phyloP scores from a whole-genome alignment of 2,329 filamentous ascomycete species.

The Alternaria longipes region DNA sequence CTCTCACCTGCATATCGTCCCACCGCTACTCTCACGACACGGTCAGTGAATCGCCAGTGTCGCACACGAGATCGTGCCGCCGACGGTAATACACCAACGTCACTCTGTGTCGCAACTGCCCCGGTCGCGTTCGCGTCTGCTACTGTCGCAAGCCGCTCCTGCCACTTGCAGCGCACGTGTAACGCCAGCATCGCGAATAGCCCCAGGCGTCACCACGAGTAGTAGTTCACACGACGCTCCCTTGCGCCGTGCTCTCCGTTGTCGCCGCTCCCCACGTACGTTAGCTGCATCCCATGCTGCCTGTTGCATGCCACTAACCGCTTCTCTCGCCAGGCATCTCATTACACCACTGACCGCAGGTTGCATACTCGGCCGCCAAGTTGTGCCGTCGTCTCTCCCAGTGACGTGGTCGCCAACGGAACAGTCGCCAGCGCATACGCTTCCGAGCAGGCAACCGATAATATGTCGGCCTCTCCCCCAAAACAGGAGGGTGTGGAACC shows the following conservation, averaged over 20 bases:
- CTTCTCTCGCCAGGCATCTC: slow-evolving; percentile 34
- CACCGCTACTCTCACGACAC: slow-evolving; percentile 19
- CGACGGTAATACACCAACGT: not conserved
- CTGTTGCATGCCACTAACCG: slow-evolving; percentile 49
- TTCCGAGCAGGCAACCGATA: slow-evolving; percentile 52
- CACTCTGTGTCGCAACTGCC: slow-evolving; percentile 16
- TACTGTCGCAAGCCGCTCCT: slow-evolving; percentile 6
- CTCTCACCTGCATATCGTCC: slow-evolving; percentile 25
- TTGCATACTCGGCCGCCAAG: slow-evolving; percentile 48
- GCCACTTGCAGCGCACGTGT: slow-evolving; percentile 3
- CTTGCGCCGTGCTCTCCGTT: slow-evolving; percentile 27
- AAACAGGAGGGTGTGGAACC: slow-evolving; percentile 90
- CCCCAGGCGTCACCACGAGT: slow-evolving; percentile 2
- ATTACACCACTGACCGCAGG: slow-evolving; percentile 44
- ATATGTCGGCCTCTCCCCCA: slow-evolving; percentile 91
- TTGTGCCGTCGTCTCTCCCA: slow-evolving; percentile 37
- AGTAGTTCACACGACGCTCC: slow-evolving; percentile 17
- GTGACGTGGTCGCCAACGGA: slow-evolving; percentile 55
- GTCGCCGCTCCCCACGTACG: slow-evolving; percentile 27
- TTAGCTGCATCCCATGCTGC: slow-evolving; percentile 31
- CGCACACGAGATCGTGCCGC: slow-evolving; percentile 22
- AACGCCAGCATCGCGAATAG: slow-evolving; percentile 11
- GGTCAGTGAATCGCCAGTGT: slow-evolving; percentile 13
- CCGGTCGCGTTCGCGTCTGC: slow-evolving; percentile 18
- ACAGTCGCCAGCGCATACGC: slow-evolving; percentile 57